A percentile compares a stretch with the other conserved stretches of the same genome.
Conservation (phyloP, 148 eudicot species). For the Drosera capensis region DNA sequence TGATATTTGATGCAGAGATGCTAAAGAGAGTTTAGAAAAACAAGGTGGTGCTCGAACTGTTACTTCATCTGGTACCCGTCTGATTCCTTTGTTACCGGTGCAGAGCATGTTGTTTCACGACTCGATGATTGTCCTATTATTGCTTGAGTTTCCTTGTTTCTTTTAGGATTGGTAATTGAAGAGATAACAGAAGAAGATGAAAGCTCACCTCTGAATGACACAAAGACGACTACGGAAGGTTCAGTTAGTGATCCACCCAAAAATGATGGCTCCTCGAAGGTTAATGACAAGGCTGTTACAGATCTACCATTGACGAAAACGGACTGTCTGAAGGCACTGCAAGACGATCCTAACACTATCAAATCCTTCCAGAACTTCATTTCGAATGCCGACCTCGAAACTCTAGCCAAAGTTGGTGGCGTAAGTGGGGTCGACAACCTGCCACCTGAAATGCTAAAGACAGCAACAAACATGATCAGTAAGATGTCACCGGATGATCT, state of each 20-base stretch:
- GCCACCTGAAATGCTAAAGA: conserved; percentile 74
- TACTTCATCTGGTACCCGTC: conserved; percentile 39
- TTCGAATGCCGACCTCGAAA: conserved; percentile 64
- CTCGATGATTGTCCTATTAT: conserved; percentile 5
- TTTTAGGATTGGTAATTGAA: conserved; percentile 68
- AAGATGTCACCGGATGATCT: conserved; percentile 93
- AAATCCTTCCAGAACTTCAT: conserved; percentile 83
- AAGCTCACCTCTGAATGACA: conserved; percentile 17
- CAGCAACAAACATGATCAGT: conserved; percentile 70
- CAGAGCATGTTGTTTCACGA: too few species aligned
- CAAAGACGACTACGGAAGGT: conserved; percentile 16
- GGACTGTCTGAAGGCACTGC: conserved; percentile 42
- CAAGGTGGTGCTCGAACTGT: conserved; percentile 29
- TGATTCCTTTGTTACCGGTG: too few species aligned
- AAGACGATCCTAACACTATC: conserved; percentile 71
- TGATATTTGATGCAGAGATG: too few species aligned
- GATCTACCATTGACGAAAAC: conserved; percentile 28
- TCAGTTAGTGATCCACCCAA: conserved; percentile 21
- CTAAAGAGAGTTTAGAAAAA: conserved; percentile 30
- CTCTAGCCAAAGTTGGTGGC: conserved; percentile 46
- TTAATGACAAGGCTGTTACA: conserved; percentile 14
- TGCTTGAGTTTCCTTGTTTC: background rate
- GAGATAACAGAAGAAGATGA: conserved; percentile 70
- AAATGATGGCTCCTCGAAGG: conserved; percentile 17
- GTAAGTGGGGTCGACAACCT: conserved; percentile 47